Conservation (phyloP, 805 yeast species). For the Wickerhamomyces queroliae region DNA sequence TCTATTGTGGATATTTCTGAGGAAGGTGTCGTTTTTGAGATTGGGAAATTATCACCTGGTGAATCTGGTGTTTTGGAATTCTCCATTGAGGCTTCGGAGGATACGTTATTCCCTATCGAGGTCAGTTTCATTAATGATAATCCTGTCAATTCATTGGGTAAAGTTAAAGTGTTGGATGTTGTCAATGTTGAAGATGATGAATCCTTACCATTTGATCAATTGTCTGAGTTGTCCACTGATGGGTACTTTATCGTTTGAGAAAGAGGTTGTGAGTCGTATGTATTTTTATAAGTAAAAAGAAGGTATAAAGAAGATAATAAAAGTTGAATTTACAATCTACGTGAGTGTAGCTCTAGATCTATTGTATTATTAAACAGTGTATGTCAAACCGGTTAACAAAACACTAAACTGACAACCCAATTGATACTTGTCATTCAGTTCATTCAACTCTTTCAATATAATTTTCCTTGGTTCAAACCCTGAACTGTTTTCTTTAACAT, state of each 20-base stretch:
- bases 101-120: slow-evolving; percentile 83
- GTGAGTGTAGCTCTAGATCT: not conserved
- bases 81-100: slow-evolving; percentile 72
- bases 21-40: slow-evolving; percentile 64
- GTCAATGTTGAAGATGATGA: slow-evolving; percentile 43
- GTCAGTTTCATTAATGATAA: slow-evolving; percentile 50
- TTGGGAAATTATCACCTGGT: slow-evolving; percentile 48
- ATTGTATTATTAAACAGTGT: slow-evolving; percentile 12
- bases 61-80: slow-evolving; percentile 75
- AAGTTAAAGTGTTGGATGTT: slow-evolving; percentile 58
- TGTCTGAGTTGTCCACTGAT: slow-evolving; percentile 51
- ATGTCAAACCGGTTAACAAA: slow-evolving; percentile 50
- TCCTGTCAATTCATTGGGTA: slow-evolving; percentile 52
- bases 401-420: slow-evolving; percentile 44
- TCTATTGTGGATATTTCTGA: slow-evolving; percentile 53
- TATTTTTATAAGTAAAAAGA: not conserved
- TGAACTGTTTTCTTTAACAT: slow-evolving; percentile 40
- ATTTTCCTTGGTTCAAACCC: slow-evolving; percentile 49
- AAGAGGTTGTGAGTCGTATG: not conserved
- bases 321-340: not conserved
- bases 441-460: slow-evolving; percentile 44
- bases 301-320: not conserved
- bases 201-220: slow-evolving; percentile 66
- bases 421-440: slow-evolving; percentile 33
- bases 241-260: slow-evolving; percentile 45